Conservation (phyloP, 225 moss, liverwort and hornwort species). For the Bryum argenteum region DNA sequence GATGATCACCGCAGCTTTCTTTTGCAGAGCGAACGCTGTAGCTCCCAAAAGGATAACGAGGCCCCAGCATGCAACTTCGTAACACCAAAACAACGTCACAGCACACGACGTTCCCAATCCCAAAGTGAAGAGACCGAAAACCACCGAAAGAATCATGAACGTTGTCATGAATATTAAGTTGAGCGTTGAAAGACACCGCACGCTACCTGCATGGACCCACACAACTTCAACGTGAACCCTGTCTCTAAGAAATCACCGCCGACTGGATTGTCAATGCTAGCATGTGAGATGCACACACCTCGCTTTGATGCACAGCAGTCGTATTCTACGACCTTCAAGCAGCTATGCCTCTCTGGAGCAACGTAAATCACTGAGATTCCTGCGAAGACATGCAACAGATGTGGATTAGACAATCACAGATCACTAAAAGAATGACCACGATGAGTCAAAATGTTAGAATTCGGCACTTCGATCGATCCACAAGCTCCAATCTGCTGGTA, state of each 20-base stretch:
- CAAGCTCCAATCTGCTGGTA: no score
- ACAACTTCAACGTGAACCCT: neutral
- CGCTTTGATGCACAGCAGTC: slow-evolving; percentile 78
- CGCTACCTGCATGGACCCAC: slow-evolving; percentile 61
- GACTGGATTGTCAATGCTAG: neutral
- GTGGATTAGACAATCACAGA: no score
- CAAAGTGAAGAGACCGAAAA: slow-evolving; percentile 69
- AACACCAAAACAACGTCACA: slow-evolving; percentile 89
- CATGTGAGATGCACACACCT: slow-evolving; percentile 44
- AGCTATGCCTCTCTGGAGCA: slow-evolving; percentile 86
- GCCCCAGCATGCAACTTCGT: slow-evolving; percentile 84
- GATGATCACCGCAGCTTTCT: slow-evolving; percentile 84
- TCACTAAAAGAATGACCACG: no score
- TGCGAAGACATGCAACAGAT: slow-evolving; percentile 26
- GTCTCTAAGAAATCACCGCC: neutral
- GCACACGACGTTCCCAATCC: slow-evolving; percentile 80
- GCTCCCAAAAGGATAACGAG: slow-evolving; percentile 62
- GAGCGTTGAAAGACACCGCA: slow-evolving; percentile 74
- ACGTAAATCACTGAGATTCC: slow-evolving; percentile 82
- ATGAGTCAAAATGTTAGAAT: no score
- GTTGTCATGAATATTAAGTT: slow-evolving; percentile 68
- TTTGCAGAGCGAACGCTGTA: slow-evolving; percentile 62
- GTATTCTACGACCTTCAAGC: slow-evolving; percentile 85
- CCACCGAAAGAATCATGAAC: slow-evolving; percentile 63
- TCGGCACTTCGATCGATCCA: no score